Base-by-base conservation (phyloP, 805 yeast genomes). In the Pichia sporocuriosa region DNA sequence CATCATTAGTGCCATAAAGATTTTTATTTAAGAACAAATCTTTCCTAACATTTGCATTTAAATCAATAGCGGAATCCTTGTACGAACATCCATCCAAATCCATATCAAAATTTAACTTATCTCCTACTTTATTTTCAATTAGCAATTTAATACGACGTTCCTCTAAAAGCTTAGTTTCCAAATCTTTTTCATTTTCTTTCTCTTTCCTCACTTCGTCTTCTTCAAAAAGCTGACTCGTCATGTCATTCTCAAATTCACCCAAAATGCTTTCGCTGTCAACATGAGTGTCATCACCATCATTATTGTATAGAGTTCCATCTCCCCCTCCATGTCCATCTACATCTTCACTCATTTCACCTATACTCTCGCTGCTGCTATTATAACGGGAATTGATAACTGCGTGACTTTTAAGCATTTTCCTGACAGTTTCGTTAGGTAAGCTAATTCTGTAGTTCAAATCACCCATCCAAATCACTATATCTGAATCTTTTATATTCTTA, bases 371-470 rank as follows among this genome's bases (percentile, higher is more conserved):
- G 26, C 44, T 41, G 6, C 23, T n/a, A 32, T 41, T 41, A 28
- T 26, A 4, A 12, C 15, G 29, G 12, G 21, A n/a, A 27, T 25
- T 35, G 21, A 21, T 23, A 13, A 32, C 21, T 29, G 35, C 10
- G 20, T 21, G 16, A 13, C 19, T 25, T 15, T 32, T 37, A 34
- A 63, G 40, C 38, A 66, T 50, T 6, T 54, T 46, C 47, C 87
- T 68, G 1, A 85, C 95, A 20, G 75, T 74, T 15, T 81, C 90
- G 48, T 85, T 83, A 0, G 81, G 72, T 51, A 84, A 64, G 28
- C 77, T 67, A 31, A 93, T 79, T 50, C 98, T 71, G 61, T 81
- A 93, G 58, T 93, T 93, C 62, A 94, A 80, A 61, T 93, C 98
- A 7, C 98, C 98, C 62, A 85, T 70, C 88, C 96, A 87, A 13